phyloP scores from a whole-genome alignment of 2,329 filamentous ascomycete genomes.

The Neofusicoccum cordaticola region DNA sequence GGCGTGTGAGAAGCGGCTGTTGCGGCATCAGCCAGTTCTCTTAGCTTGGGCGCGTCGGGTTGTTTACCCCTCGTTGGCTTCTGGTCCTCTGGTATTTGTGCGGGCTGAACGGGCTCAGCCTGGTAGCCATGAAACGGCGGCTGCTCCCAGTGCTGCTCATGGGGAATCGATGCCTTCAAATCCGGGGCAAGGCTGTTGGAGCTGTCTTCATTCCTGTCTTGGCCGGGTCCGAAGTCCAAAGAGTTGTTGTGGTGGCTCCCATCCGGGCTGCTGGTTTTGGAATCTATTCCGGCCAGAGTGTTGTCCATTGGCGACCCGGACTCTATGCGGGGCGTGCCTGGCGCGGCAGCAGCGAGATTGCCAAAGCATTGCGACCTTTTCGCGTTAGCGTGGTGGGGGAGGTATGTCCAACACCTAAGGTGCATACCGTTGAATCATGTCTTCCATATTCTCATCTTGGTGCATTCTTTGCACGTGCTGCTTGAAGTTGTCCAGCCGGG shows the following conservation, averaged over 20 bases:
- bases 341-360: constrained; percentile 3
- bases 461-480: constrained; percentile 74
- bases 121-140: not conserved
- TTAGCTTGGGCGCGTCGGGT: not conserved
- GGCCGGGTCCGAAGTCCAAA: not conserved
- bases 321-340: constrained; percentile 12
- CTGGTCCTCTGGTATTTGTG: not conserved
- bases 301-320: constrained; percentile 29
- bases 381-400: not conserved
- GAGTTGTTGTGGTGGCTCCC: not conserved
- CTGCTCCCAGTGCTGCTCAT: not conserved
- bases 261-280: not conserved
- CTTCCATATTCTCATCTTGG: constrained; percentile 40
- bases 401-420: not conserved
- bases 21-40: not conserved
- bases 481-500: constrained; percentile 81
- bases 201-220: not conserved
- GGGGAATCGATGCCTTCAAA: not conserved
- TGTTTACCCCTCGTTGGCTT: not conserved
- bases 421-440: constrained; percentile 48
- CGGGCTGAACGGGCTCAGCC: too few species aligned
- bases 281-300: constrained; percentile 31
- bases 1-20: not conserved
- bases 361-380: constrained; percentile 25
- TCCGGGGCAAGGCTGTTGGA: not conserved